Percentiles rank a stretch among this genome's conserved stretches.
phyloP scores from a whole-genome alignment of 2,329 filamentous ascomycete genomes.

The Coleophoma cylindrospora region DNA sequence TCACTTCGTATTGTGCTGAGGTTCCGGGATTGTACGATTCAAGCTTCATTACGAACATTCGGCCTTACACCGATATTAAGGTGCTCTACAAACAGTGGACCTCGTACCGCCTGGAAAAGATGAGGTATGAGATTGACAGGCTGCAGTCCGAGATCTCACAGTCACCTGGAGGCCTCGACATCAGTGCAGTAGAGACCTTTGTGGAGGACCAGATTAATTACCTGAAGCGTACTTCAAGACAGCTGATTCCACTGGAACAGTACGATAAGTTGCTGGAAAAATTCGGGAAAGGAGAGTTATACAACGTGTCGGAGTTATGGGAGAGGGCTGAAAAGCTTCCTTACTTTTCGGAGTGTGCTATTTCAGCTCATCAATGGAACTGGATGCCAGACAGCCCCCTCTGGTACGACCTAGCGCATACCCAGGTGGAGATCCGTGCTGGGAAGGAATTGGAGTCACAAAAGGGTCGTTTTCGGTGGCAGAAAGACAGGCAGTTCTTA shows the following conservation, averaged over 20 bases:
- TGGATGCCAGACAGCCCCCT: constrained; percentile 4
- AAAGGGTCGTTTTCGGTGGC: constrained; percentile 1
- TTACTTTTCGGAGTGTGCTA: neutral
- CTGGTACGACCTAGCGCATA: constrained; percentile 3
- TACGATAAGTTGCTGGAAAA: neutral
- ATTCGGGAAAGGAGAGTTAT: neutral
- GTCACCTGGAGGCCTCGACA: neutral
- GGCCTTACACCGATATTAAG: constrained; percentile 13
- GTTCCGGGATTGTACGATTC: constrained; percentile 14
- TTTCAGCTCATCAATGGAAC: neutral
- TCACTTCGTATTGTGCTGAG: constrained; percentile 31
- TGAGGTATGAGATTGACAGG: constrained; percentile 2
- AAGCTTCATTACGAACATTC: constrained; percentile 18
- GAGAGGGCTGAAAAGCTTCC: neutral
- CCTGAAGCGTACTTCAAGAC: constrained; percentile 3
- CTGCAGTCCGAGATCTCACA: neutral
- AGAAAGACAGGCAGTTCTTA: neutral
- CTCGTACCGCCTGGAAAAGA: constrained; percentile 16
- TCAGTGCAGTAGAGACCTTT: neutral
- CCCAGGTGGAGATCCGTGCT: neutral
- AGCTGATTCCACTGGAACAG: neutral
- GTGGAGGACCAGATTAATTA: constrained; percentile 1
- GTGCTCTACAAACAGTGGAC: constrained; percentile 18
- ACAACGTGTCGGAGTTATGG: constrained; percentile 1
- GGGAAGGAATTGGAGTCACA: neutral